Percentiles rank a stretch among this genome's conserved stretches.
These are phyloP conservation scores for Calonectria ilicicola DNA, from an alignment of 2,329 filamentous ascomycete genomes.

Conservation along the genomic window DNA sequence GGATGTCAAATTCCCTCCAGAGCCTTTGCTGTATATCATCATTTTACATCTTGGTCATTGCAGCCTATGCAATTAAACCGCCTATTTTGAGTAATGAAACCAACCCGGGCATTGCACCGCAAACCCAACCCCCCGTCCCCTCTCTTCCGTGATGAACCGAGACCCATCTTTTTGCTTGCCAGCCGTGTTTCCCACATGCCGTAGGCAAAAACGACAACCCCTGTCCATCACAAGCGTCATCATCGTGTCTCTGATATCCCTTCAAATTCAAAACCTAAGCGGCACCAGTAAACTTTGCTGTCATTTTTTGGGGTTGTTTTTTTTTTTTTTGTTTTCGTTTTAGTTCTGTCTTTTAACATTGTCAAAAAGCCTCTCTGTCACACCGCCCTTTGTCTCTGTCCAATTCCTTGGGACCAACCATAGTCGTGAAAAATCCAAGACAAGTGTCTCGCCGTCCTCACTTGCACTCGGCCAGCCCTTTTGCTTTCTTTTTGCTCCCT, in stretches of 20 bases:
- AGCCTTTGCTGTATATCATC: not conserved
- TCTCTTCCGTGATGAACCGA: not conserved
- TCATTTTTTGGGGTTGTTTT: not conserved
- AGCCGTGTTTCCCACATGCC: not conserved
- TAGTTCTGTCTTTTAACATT: too few relatives aligned
- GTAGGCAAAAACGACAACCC: not conserved
- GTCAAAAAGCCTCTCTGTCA: not conserved
- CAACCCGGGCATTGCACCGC: not conserved
- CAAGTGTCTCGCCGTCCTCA: not conserved
- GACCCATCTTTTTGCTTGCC: not conserved
- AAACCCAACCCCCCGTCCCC: not conserved
- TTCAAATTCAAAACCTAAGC: not conserved
- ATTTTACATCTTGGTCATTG: not conserved
- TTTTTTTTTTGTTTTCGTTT: not conserved
- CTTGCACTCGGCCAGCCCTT: not conserved
- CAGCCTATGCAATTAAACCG: not conserved
- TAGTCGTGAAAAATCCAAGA: not conserved
- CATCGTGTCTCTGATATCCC: not conserved
- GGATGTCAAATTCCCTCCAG: not conserved
- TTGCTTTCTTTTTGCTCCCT: not conserved
- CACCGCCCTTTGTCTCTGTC: constrained; percentile 14
- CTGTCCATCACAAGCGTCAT: not conserved
- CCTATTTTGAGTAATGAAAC: not conserved
- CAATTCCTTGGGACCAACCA: not conserved
- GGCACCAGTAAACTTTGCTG: not conserved